phyloP scores from a whole-genome alignment of 2,329 filamentous ascomycete species.

The Trichophyton rubrum region DNA sequence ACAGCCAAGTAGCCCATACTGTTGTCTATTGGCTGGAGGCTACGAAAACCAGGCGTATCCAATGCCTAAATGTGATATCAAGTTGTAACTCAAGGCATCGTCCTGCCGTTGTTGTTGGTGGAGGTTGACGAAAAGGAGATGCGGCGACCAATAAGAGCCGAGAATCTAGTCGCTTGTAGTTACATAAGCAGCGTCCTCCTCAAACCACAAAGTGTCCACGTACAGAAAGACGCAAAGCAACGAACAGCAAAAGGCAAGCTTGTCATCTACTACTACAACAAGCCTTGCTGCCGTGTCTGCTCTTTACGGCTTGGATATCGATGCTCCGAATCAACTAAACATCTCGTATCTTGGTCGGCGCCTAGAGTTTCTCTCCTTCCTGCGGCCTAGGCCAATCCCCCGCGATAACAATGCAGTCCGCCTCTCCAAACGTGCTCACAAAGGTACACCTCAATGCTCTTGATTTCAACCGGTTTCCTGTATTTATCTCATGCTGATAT shows the following conservation, averaged over 20 bases:
- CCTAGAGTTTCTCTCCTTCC: conserved; percentile 29
- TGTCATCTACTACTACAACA: neutral
- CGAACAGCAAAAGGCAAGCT: conserved; percentile 1
- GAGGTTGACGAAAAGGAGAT: conserved; percentile 1
- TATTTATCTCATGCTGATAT: conserved; percentile 2
- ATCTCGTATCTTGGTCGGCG: conserved; percentile 16
- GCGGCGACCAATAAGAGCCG: conserved; percentile 22
- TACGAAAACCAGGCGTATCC: neutral
- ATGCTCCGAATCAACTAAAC: neutral
- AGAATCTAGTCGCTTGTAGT: conserved; percentile 21
- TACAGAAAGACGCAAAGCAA: conserved; percentile 14
- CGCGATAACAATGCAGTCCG: conserved; percentile 31
- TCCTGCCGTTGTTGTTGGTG: neutral
- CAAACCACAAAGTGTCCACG: conserved; percentile 29
- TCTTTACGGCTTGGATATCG: neutral
- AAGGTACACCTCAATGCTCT: conserved; percentile 24
- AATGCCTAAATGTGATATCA: neutral
- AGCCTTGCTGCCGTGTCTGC: neutral
- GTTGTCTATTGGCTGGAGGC: too few species aligned
- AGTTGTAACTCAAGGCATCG: neutral
- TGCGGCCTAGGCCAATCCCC: conserved; percentile 32
- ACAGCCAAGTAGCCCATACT: too few species aligned
- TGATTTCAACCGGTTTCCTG: neutral
- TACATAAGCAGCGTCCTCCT: conserved; percentile 11
- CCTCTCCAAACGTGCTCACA: conserved; percentile 37